Conservation (phyloP, 2,329 filamentous ascomycete genomes). For the Alternaria hordeiaustralica region DNA sequence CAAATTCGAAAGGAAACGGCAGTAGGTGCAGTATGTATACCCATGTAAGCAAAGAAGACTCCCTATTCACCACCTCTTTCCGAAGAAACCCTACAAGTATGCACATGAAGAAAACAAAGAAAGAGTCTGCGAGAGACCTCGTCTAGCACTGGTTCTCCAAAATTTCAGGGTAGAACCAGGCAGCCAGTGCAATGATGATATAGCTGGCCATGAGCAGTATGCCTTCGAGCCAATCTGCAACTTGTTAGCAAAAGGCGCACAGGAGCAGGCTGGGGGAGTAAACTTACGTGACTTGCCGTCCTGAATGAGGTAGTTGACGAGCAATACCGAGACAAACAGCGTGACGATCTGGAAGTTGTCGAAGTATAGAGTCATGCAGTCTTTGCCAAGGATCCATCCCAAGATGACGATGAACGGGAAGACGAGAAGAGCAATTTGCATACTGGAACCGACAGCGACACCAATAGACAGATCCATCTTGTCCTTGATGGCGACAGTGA, state of each 20-base stretch:
- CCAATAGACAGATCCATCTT: conserved; percentile 74
- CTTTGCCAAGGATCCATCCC: conserved; percentile 65
- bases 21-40: neutral
- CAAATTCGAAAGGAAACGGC: neutral
- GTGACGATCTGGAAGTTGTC: conserved; percentile 84
- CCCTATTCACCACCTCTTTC: neutral
- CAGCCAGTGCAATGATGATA: conserved; percentile 66
- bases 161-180: conserved; percentile 58
- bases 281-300: conserved; percentile 61
- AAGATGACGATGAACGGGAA: conserved; percentile 66
- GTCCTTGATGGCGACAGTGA: conserved; percentile 67
- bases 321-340: conserved; percentile 62
- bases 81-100: neutral
- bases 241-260: conserved; percentile 21
- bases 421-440: conserved; percentile 70
- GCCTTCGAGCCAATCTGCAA: conserved; percentile 64
- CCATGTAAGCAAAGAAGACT: neutral
- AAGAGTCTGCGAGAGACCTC: neutral
- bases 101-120: neutral
- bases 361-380: conserved; percentile 78
- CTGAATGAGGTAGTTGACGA: conserved; percentile 69
- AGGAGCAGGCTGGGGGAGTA: no score
- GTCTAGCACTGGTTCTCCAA: conserved; percentile 25
- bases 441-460: conserved; percentile 69
- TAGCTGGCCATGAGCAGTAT: conserved; percentile 66